phyloP scores from a whole-genome alignment of 345 rosid genomes.

The Lepidium aucheri region DNA sequence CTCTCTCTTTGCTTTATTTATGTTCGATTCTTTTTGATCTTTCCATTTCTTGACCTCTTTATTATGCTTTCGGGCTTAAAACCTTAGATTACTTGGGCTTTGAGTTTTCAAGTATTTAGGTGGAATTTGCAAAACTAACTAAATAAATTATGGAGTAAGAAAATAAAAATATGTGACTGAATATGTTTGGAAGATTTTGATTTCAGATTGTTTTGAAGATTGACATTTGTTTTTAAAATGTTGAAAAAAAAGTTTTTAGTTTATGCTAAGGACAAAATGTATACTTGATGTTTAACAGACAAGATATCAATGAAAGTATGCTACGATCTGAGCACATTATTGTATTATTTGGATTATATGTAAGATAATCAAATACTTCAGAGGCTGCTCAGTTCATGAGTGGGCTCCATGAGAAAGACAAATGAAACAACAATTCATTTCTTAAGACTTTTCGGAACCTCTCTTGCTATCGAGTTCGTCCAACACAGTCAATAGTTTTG shows the following conservation, averaged over 20 bases:
- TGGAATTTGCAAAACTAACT: too few relatives aligned
- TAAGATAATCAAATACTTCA: background rate
- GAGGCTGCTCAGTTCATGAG: conserved; percentile 5
- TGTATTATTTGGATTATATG: background rate
- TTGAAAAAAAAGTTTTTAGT: background rate
- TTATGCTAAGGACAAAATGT: background rate
- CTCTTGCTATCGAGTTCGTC: conserved; percentile 57
- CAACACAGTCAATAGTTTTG: conserved; percentile 68
- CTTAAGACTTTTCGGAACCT: conserved; percentile 9
- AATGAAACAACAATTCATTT: background rate
- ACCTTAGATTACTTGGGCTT: background rate
- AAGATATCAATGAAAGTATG: background rate
- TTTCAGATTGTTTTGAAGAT: too few relatives aligned
- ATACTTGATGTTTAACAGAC: background rate
- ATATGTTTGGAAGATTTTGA: too few relatives aligned
- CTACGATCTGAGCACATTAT: background rate
- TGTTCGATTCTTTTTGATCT: background rate
- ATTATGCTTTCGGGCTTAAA: background rate
- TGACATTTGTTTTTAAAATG: too few relatives aligned
- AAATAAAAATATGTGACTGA: too few relatives aligned
- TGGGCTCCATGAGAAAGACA: background rate
- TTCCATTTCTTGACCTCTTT: background rate
- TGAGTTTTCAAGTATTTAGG: background rate
- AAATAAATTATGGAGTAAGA: too few relatives aligned
- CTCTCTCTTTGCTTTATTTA: background rate